phyloP scores from a whole-genome alignment of 106 monocot genomes.

The Vanilla planifolia region DNA sequence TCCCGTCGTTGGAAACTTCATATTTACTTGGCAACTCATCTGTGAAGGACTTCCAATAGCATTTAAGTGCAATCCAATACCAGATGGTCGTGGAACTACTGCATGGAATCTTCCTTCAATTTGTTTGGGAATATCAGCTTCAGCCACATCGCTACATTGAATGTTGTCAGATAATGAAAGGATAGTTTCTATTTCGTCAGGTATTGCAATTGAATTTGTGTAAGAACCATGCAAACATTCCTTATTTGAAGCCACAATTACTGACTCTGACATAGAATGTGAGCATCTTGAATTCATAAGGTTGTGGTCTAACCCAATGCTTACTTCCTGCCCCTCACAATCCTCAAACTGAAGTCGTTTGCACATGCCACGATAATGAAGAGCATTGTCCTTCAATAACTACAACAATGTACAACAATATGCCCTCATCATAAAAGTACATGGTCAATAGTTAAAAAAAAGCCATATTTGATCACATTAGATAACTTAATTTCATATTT shows the following conservation, averaged over 20 bases:
- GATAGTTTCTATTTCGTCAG: constrained; percentile 3
- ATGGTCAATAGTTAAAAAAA: neutral
- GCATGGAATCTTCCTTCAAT: constrained; percentile 10
- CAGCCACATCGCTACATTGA: constrained; percentile 1
- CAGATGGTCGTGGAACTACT: constrained; percentile 28
- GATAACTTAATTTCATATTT: too few species aligned
- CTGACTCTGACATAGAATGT: constrained; percentile 12
- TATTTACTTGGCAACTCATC: constrained; percentile 2
- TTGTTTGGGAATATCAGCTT: constrained; percentile 8
- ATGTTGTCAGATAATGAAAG: constrained; percentile 5
- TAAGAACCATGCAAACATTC: constrained; percentile 16
- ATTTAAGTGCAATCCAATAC: constrained; percentile 65
- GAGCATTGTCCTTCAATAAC: constrained; percentile 35
- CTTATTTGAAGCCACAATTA: constrained; percentile 8
- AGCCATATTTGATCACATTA: too few species aligned
- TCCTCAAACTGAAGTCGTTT: constrained; percentile 60
- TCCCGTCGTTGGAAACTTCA: constrained; percentile 14
- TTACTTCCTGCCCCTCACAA: constrained; percentile 14
- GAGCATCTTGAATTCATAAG: constrained; percentile 2
- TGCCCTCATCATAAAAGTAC: neutral
- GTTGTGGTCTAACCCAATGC: neutral
- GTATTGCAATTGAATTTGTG: constrained; percentile 8
- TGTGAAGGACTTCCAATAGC: constrained; percentile 27
- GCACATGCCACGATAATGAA: constrained; percentile 39
- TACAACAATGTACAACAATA: constrained; percentile 13